Conservation (phyloP, 768 basidiomycete species). For the Imleria badia region DNA sequence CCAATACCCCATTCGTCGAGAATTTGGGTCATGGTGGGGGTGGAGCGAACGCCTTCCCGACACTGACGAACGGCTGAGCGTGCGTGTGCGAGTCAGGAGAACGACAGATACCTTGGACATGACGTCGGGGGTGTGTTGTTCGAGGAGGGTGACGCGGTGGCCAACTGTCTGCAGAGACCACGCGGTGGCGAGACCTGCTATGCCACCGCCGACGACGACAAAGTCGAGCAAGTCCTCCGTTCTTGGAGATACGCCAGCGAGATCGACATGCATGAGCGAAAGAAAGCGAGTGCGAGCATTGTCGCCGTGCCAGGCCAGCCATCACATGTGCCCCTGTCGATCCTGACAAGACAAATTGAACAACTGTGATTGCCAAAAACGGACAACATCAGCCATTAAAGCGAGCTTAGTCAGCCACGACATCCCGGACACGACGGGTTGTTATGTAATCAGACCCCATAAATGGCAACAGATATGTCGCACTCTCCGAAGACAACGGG, state of each 20-base stretch:
- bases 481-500: not conserved
- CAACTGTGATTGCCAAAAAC: no score
- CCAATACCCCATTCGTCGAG: constrained; percentile 54
- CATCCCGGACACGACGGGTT: no score
- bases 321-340: not conserved
- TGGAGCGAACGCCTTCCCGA: constrained; percentile 41
- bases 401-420: no score
- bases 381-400: no score
- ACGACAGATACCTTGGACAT: constrained; percentile 30
- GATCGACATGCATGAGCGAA: constrained; percentile 8
- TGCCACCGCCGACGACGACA: constrained; percentile 28
- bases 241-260: constrained; percentile 3
- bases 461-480: no score
- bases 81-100: no score
- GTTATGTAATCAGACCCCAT: no score
- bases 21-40: constrained; percentile 59
- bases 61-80: constrained; percentile 17
- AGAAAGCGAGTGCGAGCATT: not conserved
- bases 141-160: constrained; percentile 56
- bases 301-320: no score
- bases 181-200: constrained; percentile 56
- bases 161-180: constrained; percentile 53
- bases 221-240: constrained; percentile 20
- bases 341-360: no score
- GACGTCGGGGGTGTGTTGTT: constrained; percentile 42